Evolutionary conservation across 208 protist genomes (phyloP), one percentile per base, ranked within the genome.

Genomic region (Naegleria fowleri): DNA sequence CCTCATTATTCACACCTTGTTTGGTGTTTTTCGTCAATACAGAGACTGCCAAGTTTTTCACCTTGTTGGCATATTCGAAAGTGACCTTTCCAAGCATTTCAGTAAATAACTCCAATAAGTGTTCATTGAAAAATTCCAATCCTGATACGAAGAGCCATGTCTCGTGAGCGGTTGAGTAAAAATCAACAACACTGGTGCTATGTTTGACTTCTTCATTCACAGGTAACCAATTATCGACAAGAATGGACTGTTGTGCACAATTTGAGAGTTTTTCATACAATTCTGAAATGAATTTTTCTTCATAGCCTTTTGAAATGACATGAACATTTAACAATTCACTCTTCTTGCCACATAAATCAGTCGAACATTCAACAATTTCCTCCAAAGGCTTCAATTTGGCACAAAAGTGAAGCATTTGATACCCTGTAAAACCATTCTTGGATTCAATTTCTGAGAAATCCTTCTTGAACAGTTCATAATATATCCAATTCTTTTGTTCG

Each of bases 401-500:
- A 33, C 67, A 79, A 79, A 79, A 79, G 9, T 29, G 16, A 11
- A 79, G n/a, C 67, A 79, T 79, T 33, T 79, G 29, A 36, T 36
- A 79, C 6, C 67, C 67, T 36, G 16, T 36, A 33, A 79, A 79
- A 11, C 29, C 29, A 36, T 33, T n/a, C n/a, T 25, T 36, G 19
- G 13, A 13, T 36, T 25, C 29, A 36, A 79, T 0, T 25, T 67
- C 19, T 67, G 11, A 0, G 55, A 79, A 79, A 79, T 79, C 67
- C 16, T 79, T 79, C 67, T 79, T 79, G 29, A 79, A 79, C 29
- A 79, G 36, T 79, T 79, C 29, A 79, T 79, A 79, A 79, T 79
- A 79, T 0, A 36, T 29, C 67, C 13, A 36, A 33, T 79, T 79
- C 67, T 36, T 79, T 7, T 33, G 5, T 79, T 79, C 67, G n/a